Conservation (phyloP, 2,329 filamentous ascomycete genomes). For the Xylaria polymorpha region DNA sequence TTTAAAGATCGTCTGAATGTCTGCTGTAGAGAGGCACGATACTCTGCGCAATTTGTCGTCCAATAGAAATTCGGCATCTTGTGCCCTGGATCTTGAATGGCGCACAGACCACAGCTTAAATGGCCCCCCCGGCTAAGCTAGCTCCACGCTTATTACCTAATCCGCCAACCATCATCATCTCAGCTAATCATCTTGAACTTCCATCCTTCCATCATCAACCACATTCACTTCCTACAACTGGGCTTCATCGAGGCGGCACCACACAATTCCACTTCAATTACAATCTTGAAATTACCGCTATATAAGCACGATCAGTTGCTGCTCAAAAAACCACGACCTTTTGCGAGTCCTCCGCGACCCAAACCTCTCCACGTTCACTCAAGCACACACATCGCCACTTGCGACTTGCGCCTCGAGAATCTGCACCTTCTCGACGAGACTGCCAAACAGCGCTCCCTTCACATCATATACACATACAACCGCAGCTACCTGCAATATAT, state of each 20-base stretch:
- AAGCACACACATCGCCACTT: slow-evolving; percentile 18
- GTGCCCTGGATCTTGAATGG: background rate
- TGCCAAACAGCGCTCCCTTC: background rate
- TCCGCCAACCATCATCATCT: slow-evolving; percentile 31
- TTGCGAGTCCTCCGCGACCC: background rate
- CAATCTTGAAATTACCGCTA: background rate
- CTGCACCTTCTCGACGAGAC: slow-evolving; percentile 3
- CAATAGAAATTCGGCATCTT: slow-evolving; percentile 23
- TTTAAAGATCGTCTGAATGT: background rate
- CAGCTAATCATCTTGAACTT: slow-evolving; percentile 10
- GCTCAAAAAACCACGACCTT: background rate
- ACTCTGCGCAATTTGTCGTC: background rate
- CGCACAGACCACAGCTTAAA: slow-evolving; percentile 31
- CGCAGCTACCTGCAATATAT: background rate
- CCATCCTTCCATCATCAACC: slow-evolving; percentile 27
- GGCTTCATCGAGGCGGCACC: background rate
- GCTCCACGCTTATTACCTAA: slow-evolving; percentile 29
- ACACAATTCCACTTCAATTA: slow-evolving; percentile 9
- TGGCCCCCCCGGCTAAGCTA: slow-evolving; percentile 13
- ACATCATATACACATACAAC: background rate
- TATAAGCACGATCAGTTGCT: background rate
- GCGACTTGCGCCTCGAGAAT: slow-evolving; percentile 25
- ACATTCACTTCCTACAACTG: slow-evolving; percentile 11
- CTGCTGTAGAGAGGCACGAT: background rate
- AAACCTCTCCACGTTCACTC: slow-evolving; percentile 10